phyloP scores from a whole-genome alignment of 225 moss, liverwort and hornwort genomes.

The Sphagnum tenellum region DNA sequence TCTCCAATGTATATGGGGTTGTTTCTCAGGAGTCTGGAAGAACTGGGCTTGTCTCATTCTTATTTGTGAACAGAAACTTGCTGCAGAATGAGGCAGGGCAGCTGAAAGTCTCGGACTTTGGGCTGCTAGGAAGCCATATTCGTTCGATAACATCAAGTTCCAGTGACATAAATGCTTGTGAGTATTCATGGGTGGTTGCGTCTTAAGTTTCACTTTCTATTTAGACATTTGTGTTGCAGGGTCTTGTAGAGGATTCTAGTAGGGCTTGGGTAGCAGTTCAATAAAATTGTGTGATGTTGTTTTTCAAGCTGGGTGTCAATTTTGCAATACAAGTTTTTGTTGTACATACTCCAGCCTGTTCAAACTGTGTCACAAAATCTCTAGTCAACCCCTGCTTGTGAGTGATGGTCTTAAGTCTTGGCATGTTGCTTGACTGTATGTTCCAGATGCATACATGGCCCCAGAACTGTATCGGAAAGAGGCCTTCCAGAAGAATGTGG shows the following conservation, averaged over 20 bases:
- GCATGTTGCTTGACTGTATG: not conserved
- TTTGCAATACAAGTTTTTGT: too few species aligned
- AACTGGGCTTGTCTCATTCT: slow-evolving; percentile 17
- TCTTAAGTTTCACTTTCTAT: not conserved
- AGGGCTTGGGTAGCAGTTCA: too few species aligned
- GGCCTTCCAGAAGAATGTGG: slow-evolving; percentile 24
- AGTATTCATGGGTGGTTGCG: slow-evolving; percentile 4
- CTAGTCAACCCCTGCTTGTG: too few species aligned
- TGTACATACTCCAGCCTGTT: too few species aligned
- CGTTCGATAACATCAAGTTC: slow-evolving; percentile 12
- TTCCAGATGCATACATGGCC: slow-evolving; percentile 41
- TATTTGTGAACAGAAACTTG: slow-evolving; percentile 52
- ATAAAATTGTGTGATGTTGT: too few species aligned
- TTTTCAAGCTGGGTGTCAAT: too few species aligned
- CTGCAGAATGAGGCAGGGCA: slow-evolving; percentile 61
- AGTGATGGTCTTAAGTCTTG: not conserved
- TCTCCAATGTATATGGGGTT: too few species aligned
- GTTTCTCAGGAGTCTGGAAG: not conserved
- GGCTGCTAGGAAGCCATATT: slow-evolving; percentile 19
- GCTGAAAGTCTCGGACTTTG: slow-evolving; percentile 32
- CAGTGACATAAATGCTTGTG: slow-evolving; percentile 32
- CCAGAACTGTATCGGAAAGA: slow-evolving; percentile 35
- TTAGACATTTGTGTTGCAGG: too few species aligned
- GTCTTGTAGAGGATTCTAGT: too few species aligned
- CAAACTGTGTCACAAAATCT: too few species aligned